Conservation (phyloP, 768 basidiomycete genomes). For the Suillus paluster region DNA sequence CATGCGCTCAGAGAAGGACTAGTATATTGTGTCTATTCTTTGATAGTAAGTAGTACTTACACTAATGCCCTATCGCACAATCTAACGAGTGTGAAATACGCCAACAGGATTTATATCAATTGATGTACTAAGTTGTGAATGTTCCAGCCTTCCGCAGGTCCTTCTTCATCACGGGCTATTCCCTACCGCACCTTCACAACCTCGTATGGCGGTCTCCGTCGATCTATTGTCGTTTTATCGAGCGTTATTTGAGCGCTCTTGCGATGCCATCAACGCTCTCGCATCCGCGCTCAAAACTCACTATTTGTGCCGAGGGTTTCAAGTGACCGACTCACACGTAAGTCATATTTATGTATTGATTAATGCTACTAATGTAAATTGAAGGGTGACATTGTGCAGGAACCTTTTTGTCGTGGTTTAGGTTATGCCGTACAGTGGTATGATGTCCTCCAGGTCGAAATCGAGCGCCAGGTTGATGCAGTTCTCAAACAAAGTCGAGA, state of each 20-base stretch:
- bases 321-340: not conserved
- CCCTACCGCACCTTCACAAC: constrained; percentile 30
- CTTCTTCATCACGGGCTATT: constrained; percentile 39
- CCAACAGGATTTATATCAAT: constrained; percentile 20
- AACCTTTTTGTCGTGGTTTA: constrained; percentile 37
- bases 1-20: not conserved
- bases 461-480: constrained; percentile 21
- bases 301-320: constrained; percentile 18
- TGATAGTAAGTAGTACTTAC: constrained; percentile 11
- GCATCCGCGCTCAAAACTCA: constrained; percentile 1
- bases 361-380: constrained; percentile 12
- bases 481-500: constrained; percentile 11
- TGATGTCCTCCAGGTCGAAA: constrained; percentile 18
- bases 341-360: not conserved
- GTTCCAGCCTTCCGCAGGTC: constrained; percentile 23
- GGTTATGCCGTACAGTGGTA: constrained; percentile 35
- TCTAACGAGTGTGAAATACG: no score
- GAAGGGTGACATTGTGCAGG: constrained; percentile 28
- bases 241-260: constrained; percentile 40
- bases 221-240: constrained; percentile 38
- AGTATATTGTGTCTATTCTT: constrained; percentile 4
- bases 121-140: constrained; percentile 25
- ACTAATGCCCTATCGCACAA: not conserved
- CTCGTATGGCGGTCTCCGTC: constrained; percentile 25
- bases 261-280: constrained; percentile 27